Percentiles rank a stretch among this genome's conserved stretches.
phyloP scores from a whole-genome alignment of 257 asterid species.

The Nicotiana paniculata region DNA sequence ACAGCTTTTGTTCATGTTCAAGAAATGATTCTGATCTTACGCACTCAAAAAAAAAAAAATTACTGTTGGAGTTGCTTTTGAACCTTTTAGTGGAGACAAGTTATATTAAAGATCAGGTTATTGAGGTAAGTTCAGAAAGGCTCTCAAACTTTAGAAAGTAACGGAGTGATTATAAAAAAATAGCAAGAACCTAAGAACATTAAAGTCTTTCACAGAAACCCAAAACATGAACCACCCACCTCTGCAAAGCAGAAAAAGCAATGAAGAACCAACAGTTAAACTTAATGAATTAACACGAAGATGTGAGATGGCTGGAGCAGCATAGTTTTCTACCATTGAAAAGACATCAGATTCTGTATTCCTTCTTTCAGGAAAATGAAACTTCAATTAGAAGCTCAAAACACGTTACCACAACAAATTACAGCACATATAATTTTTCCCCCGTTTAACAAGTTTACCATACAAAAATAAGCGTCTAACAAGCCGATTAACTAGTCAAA shows the following conservation, averaged over 20 bases:
- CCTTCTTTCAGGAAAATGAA: background rate
- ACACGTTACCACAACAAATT: background rate
- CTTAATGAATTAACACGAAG: background rate
- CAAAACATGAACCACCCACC: background rate
- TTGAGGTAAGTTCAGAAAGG: background rate
- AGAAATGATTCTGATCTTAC: too few species aligned
- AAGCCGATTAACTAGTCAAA: background rate
- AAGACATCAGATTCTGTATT: background rate
- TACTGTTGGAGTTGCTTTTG: background rate
- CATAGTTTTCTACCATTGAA: background rate
- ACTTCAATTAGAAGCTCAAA: background rate
- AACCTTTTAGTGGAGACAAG: background rate
- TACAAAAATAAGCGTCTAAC: background rate
- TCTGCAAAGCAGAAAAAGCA: background rate
- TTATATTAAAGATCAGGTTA: background rate
- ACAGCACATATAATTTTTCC: background rate
- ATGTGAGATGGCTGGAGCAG: background rate
- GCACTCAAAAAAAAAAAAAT: too few species aligned
- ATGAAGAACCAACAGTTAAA: background rate
- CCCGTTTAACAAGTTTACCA: background rate
- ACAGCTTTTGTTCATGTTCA: background rate
- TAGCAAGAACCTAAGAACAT: background rate
- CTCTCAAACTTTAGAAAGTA: background rate
- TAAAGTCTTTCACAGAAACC: background rate
- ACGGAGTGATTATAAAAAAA: background rate